phyloP scores from a whole-genome alignment of 192 early-diverging fungal species.

The Umbelopsis ramanniana region DNA sequence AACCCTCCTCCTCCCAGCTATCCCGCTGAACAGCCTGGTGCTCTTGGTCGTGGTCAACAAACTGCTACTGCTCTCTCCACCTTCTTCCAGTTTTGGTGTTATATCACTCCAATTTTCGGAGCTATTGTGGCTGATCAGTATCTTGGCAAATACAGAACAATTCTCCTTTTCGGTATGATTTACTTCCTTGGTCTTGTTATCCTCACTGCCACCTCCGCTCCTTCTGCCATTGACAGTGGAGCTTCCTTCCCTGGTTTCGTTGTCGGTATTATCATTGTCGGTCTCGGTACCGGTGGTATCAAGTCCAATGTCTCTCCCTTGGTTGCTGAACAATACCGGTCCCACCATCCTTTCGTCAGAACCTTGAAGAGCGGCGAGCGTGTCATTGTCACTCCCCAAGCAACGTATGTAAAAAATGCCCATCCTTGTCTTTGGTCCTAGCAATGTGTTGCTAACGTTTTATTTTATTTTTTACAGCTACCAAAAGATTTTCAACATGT shows the following conservation, averaged over 20 bases:
- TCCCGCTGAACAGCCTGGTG: slow-evolving; percentile 49
- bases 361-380: slow-evolving; percentile 57
- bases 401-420: slow-evolving; percentile 58
- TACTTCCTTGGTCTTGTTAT: slow-evolving; percentile 71
- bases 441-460: too few relatives aligned
- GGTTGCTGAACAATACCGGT: slow-evolving; percentile 66
- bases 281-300: slow-evolving; percentile 79
- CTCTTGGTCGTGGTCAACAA: slow-evolving; percentile 54
- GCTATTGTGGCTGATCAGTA: slow-evolving; percentile 75
- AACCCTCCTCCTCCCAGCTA: slow-evolving; percentile 41
- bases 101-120: slow-evolving; percentile 55
- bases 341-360: slow-evolving; percentile 59
- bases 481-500: slow-evolving; percentile 75
- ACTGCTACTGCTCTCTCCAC: slow-evolving; percentile 56
- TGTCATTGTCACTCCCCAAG: slow-evolving; percentile 68
- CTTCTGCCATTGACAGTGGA: slow-evolving; percentile 53
- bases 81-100: slow-evolving; percentile 61
- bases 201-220: slow-evolving; percentile 65
- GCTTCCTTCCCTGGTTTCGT: slow-evolving; percentile 68
- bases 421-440: too few relatives aligned
- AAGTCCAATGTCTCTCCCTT: slow-evolving; percentile 54
- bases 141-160: slow-evolving; percentile 79
- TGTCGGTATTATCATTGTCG: slow-evolving; percentile 71
- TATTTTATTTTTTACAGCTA: slow-evolving; percentile 16
- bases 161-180: slow-evolving; percentile 62